Evolutionary conservation across 805 yeast genomes (phyloP), one percentile per base, ranked within the genome.

Genomic region (Saccharomycopsis malanga): DNA sequence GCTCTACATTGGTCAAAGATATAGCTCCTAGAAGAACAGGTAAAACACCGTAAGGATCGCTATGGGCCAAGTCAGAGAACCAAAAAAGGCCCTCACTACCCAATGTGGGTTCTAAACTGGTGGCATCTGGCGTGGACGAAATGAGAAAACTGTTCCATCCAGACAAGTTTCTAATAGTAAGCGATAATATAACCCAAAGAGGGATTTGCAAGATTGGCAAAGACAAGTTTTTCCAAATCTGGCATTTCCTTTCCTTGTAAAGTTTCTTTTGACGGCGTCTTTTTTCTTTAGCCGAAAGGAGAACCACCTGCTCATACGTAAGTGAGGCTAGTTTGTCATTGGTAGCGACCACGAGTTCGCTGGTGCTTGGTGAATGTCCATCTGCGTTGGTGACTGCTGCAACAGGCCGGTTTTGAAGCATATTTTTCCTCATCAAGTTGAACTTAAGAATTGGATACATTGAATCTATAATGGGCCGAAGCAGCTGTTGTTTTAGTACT

Each of bases 121-220:
- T 67, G 38, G 67, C 64, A 9, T 36, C 50, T 7, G 48, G 4
- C 18, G 71, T 58, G 38, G 61, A 7, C 39, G 58, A 15, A 60
- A 2, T 64, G 50, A 69, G 62, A 3, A 68, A 53, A 54, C 64
- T 58, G 44, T 56, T 59, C 55, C 62, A 61, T 4, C 95, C 95
- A 36, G 89, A 81, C 52, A 88, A 65, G 39, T 79, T 74, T 53
- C 96, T 71, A 55, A 88, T 74, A 1, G 88, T 80, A 54, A 81
- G 69, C 10, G 93, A 82, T 72, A 89, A 70, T 2, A 82, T 70
- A 1, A 88, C 71, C 95, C 96, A 89, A 4, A 89, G 61, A 0
- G 98, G 98, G 18, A 91, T 72, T 60, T 89, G 98, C 15, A 86
- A 76, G 0, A 79, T 65, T 1, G 97, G 97, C 34, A 87, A 67